phyloP scores from a whole-genome alignment of 176 grass and related monocot genomes.

The Urochloa ruziziensis region DNA sequence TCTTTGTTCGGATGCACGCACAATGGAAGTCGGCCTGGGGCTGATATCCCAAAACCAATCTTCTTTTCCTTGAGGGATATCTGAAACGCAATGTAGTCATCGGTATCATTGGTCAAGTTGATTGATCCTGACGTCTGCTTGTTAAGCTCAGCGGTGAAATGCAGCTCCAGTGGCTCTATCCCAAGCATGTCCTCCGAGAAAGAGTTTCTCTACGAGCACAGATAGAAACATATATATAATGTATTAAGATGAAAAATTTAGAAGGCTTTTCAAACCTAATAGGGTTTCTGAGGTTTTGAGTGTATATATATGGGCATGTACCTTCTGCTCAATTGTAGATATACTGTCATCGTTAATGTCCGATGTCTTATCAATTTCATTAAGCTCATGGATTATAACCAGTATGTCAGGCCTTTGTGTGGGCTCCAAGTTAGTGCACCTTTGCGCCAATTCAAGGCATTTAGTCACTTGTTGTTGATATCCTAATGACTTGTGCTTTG shows the following conservation, averaged over 20 bases:
- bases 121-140: background rate
- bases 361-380: too few relatives aligned
- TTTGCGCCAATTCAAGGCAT: background rate
- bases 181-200: background rate
- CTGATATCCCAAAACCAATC: background rate
- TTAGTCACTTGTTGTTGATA: background rate
- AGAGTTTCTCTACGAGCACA: background rate
- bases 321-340: background rate
- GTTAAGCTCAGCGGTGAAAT: background rate
- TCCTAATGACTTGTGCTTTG: background rate
- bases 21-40: background rate
- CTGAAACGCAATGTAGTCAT: background rate
- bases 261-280: background rate
- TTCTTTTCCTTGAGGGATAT: too few relatives aligned
- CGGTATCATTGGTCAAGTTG: background rate
- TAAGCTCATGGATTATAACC: too few relatives aligned
- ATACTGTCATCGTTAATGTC: too few relatives aligned
- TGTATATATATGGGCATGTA: too few relatives aligned
- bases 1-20: background rate
- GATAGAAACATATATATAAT: background rate
- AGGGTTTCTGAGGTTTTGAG: too few relatives aligned
- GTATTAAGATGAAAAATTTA: too few relatives aligned
- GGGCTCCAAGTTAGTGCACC: background rate
- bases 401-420: background rate
- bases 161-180: background rate